A percentile compares a stretch with the other conserved stretches of the same genome.
These are phyloP conservation scores for Fusarium protoensiforme DNA, from an alignment of 2,329 filamentous ascomycete species.

Conservation along the genomic window DNA sequence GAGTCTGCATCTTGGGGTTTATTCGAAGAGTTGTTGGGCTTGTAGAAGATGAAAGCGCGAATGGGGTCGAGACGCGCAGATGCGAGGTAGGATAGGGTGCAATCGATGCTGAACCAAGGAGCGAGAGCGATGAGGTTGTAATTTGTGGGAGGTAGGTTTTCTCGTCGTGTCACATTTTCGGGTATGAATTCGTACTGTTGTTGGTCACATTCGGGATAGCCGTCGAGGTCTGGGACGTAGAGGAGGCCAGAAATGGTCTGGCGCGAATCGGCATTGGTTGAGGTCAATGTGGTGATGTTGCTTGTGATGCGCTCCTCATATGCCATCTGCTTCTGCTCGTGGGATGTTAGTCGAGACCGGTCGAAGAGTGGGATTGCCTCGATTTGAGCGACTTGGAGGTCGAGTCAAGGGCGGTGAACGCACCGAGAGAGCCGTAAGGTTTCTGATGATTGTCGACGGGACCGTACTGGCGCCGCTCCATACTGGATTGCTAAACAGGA, in stretches of 20 bases:
- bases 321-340: conserved; percentile 56
- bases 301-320: conserved; percentile 62
- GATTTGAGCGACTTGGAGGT: not conserved
- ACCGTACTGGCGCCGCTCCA: conserved; percentile 62
- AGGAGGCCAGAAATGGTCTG: conserved; percentile 81
- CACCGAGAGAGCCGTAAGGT: conserved; percentile 67
- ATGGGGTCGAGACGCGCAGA: conserved; percentile 68
- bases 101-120: conserved; percentile 83
- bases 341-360: conserved; percentile 30
- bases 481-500: conserved; percentile 70
- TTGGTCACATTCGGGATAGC: conserved; percentile 70
- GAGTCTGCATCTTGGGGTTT: conserved; percentile 75
- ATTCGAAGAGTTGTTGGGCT: conserved; percentile 63
- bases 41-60: conserved; percentile 73
- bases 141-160: conserved; percentile 74
- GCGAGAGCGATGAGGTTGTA: conserved; percentile 84
- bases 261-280: conserved; percentile 68
- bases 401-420: conserved; percentile 40
- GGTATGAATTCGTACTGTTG: conserved; percentile 76
- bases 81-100: conserved; percentile 78
- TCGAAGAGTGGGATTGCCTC: not conserved
- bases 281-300: conserved; percentile 82
- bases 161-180: conserved; percentile 76
- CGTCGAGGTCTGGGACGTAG: conserved; percentile 80
- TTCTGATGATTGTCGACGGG: conserved; percentile 65